phyloP scores from a whole-genome alignment of 352 stramenopile species.

The Phytopythium chamaehyphon region DNA sequence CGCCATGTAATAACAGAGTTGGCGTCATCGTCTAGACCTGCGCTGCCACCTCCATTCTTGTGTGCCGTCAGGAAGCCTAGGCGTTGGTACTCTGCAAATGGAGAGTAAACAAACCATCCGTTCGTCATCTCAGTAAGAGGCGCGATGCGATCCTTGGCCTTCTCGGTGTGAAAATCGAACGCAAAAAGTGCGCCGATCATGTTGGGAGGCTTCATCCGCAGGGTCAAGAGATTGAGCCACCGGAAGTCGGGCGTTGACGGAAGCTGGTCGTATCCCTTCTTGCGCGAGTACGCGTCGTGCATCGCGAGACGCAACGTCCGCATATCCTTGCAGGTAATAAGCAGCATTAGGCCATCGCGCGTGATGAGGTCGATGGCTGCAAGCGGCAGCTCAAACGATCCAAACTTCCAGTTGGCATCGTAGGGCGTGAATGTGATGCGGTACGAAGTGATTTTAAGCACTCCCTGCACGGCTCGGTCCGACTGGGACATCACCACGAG shows the following conservation, averaged over 20 bases:
- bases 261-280: conserved; percentile 77
- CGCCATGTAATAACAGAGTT: conserved; percentile 62
- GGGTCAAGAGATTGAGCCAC: conserved; percentile 74
- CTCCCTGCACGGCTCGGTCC: conserved; percentile 78
- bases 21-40: conserved; percentile 14
- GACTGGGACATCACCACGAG: conserved; percentile 81
- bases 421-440: conserved; percentile 83
- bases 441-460: conserved; percentile 83
- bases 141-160: conserved; percentile 33
- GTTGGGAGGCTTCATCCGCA: conserved; percentile 77
- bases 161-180: conserved; percentile 79
- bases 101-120: conserved; percentile 81
- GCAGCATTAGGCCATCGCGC: conserved; percentile 73
- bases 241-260: conserved; percentile 70
- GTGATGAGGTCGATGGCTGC: conserved; percentile 77
- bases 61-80: conserved; percentile 67
- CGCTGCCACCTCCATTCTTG: conserved; percentile 25
- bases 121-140: conserved; percentile 53
- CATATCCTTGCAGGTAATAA: conserved; percentile 79
- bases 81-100: conserved; percentile 77
- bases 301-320: conserved; percentile 77
- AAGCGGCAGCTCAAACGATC: conserved; percentile 79
- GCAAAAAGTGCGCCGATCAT: conserved; percentile 73
- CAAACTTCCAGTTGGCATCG: conserved; percentile 80
- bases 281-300: conserved; percentile 82